Conservation (phyloP, 305 asterid genomes). For the Salvia sclarea region DNA sequence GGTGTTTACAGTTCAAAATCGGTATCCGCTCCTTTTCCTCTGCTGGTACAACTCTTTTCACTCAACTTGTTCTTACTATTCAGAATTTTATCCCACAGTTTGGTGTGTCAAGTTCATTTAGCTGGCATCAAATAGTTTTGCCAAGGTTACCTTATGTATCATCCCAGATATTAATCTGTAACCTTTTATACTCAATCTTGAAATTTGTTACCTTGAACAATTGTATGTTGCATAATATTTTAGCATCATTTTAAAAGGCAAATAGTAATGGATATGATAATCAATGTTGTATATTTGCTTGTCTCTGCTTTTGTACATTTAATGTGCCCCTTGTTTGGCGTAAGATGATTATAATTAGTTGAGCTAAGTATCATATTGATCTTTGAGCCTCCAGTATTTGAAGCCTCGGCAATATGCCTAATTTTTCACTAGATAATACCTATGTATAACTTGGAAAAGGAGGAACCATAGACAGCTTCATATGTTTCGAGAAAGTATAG, state of each 20-base stretch:
- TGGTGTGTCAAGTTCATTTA: constrained; percentile 16
- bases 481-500: constrained; percentile 12
- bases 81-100: neutral
- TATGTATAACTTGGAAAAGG: too few relatives aligned
- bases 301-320: neutral
- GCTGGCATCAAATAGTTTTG: constrained; percentile 1
- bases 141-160: neutral
- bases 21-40: constrained; percentile 72
- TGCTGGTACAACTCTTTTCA: constrained; percentile 51
- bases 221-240: neutral
- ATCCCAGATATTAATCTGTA: constrained; percentile 2
- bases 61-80: constrained; percentile 15
- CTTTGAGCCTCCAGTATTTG: neutral
- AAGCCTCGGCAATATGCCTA: neutral
- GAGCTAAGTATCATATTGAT: constrained; percentile 12
- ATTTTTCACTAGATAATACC: constrained; percentile 1
- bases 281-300: neutral
- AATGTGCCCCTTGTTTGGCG: constrained; percentile 14
- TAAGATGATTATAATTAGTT: constrained; percentile 14
- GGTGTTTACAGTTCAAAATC: constrained; percentile 58
- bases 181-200: neutral
- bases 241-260: neutral
- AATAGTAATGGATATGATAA: neutral
- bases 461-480: too few relatives aligned
- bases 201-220: neutral